A percentile compares a stretch with the other conserved stretches of the same genome.
Conservation (phyloP, 371 early-diverging fungal species). For the Zopfochytrium polystomum region DNA sequence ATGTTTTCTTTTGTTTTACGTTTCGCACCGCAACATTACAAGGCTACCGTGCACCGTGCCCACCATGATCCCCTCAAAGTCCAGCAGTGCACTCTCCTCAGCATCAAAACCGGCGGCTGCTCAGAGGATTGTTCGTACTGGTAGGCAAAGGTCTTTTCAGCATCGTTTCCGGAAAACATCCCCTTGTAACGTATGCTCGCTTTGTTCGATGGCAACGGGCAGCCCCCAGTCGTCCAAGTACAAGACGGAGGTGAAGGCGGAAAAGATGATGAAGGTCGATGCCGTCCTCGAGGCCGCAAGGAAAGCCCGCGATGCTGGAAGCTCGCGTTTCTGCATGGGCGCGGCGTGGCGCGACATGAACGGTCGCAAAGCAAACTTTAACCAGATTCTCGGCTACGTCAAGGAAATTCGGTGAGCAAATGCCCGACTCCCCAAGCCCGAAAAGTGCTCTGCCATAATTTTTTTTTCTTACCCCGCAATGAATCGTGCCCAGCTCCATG, state of each 20-base stretch:
- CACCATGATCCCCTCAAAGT: slow-evolving; percentile 71
- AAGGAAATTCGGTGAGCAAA: slow-evolving; percentile 69
- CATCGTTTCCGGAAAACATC: neutral
- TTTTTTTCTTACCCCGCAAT: too few relatives aligned
- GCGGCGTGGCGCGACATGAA: slow-evolving; percentile 84
- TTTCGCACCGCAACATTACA: neutral
- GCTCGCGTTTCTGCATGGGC: slow-evolving; percentile 64
- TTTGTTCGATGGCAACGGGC: neutral
- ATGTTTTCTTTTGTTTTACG: neutral
- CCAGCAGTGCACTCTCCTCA: slow-evolving; percentile 78
- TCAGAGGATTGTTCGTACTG: slow-evolving; percentile 85
- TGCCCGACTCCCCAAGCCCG: neutral
- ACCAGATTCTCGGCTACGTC: slow-evolving; percentile 71
- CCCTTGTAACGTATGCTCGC: neutral
- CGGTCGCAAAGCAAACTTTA: slow-evolving; percentile 82
- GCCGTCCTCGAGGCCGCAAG: slow-evolving; percentile 73
- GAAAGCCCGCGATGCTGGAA: slow-evolving; percentile 78
- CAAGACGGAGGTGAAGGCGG: slow-evolving; percentile 69
- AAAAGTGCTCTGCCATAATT: too few relatives aligned
- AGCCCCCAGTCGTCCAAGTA: slow-evolving; percentile 71
- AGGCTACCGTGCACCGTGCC: slow-evolving; percentile 76
- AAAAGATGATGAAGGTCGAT: slow-evolving; percentile 69
- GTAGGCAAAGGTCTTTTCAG: slow-evolving; percentile 36
- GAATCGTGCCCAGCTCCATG: slow-evolving; percentile 66
- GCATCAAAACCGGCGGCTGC: slow-evolving; percentile 88